phyloP scores from a whole-genome alignment of 331 rosid genomes.

The Pyracantha coccinea region DNA sequence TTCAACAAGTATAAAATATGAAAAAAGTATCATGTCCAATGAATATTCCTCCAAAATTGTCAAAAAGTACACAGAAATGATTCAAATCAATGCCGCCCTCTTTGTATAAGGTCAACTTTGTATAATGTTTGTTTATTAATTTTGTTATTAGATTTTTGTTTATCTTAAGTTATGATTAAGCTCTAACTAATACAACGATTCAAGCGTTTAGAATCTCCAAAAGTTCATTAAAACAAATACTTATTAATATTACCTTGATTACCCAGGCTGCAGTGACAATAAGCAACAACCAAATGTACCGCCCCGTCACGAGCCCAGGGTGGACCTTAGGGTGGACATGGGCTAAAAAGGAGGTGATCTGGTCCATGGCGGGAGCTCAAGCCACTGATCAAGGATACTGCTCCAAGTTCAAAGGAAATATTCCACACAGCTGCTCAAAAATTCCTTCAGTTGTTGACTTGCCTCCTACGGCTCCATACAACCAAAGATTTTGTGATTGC shows the following conservation, averaged over 20 bases:
- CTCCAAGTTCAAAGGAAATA: constrained; percentile 30
- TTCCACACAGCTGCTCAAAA: constrained; percentile 31
- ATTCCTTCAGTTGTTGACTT: constrained; percentile 30
- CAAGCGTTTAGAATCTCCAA: too few species aligned
- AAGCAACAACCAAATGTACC: constrained; percentile 26
- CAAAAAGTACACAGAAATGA: too few species aligned
- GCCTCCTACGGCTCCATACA: constrained; percentile 23
- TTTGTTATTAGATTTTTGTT: too few species aligned
- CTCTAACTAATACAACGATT: too few species aligned
- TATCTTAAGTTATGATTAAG: too few species aligned
- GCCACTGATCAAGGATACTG: constrained; percentile 36
- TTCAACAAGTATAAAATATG: not conserved
- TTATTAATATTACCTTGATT: not conserved
- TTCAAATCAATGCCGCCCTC: too few species aligned
- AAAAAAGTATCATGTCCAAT: too few species aligned
- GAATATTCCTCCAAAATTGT: too few species aligned
- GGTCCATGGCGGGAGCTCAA: constrained; percentile 41
- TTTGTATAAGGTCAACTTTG: too few species aligned
- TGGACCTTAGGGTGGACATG: constrained; percentile 37
- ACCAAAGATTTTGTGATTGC: constrained; percentile 19
- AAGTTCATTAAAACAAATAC: too few species aligned
- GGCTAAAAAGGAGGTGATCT: constrained; percentile 38
- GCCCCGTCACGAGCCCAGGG: constrained; percentile 23
- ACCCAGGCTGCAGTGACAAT: constrained; percentile 24
- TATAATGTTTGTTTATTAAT: too few species aligned